A percentile compares a stretch with the other conserved stretches of the same genome.
Evolutionary conservation across 1,284 basidiomycete species (phyloP).

Genomic region (Ceratobasidium sp.): DNA sequence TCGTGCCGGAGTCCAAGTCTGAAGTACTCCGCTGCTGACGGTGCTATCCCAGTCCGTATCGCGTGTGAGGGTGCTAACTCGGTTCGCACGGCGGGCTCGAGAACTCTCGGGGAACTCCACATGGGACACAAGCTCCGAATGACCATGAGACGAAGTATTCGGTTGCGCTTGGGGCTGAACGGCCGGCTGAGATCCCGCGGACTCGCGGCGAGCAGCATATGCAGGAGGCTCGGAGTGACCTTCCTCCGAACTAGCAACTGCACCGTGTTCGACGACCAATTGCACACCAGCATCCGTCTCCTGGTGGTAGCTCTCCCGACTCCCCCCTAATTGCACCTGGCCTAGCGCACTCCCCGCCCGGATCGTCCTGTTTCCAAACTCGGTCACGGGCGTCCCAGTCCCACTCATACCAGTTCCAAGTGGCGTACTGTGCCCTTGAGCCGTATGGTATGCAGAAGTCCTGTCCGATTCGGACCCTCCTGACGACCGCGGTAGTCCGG

Average conservation of each 20-base stretch:
- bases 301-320: constrained; percentile 11
- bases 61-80: constrained; percentile 18
- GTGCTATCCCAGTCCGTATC: constrained; percentile 35
- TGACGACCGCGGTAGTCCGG: neutral
- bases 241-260: neutral
- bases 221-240: neutral
- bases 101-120: neutral
- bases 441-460: constrained; percentile 35
- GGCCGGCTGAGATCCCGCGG: neutral
- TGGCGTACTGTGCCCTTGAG: constrained; percentile 13
- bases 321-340: neutral
- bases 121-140: neutral
- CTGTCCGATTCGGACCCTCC: constrained; percentile 20
- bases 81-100: neutral
- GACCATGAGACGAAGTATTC: neutral
- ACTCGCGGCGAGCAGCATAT: neutral
- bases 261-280: constrained; percentile 21
- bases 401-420: neutral
- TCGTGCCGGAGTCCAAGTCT: constrained; percentile 32
- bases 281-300: constrained; percentile 38
- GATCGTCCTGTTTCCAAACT: constrained; percentile 18
- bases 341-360: constrained; percentile 4
- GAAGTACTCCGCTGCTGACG: constrained; percentile 20
- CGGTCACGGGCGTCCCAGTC: constrained; percentile 20
- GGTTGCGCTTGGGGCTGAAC: neutral